Evolutionary conservation across 2,329 filamentous ascomycete species (phyloP).

Genomic region (Ceratocystiopsis minuta): DNA sequence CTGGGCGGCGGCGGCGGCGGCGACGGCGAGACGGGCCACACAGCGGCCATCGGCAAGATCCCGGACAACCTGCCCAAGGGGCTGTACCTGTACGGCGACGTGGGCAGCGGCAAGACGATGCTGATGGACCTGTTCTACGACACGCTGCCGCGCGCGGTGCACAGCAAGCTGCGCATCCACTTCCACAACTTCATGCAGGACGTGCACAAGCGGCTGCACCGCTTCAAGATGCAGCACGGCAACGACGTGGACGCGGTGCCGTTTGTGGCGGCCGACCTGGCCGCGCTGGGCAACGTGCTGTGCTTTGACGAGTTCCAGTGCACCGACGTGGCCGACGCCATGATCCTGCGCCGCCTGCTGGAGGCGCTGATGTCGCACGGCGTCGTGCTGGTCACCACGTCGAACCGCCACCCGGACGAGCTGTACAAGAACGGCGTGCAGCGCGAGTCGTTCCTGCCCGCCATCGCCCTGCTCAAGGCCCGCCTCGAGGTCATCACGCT

Average conservation of each 20-base stretch:
- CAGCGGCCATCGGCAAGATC: conserved; percentile 31
- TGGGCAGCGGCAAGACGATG: conserved; percentile 97
- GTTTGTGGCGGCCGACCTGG: conserved; percentile 88
- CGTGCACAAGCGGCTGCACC: conserved; percentile 78
- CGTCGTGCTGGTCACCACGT: conserved; percentile 90
- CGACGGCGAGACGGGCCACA: conserved; percentile 2
- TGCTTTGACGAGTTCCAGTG: conserved; percentile 99
- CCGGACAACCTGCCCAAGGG: conserved; percentile 66
- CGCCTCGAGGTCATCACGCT: conserved; percentile 82
- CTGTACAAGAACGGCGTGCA: conserved; percentile 98
- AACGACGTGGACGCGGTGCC: conserved; percentile 81
- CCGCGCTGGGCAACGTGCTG: conserved; percentile 63
- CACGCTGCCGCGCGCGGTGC: conserved; percentile 64
- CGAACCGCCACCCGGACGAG: conserved; percentile 89
- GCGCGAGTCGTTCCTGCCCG: conserved; percentile 84
- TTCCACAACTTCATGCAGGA: conserved; percentile 99
- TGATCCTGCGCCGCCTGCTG: conserved; percentile 73
- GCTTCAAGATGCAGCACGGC: conserved; percentile 75
- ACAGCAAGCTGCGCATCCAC: conserved; percentile 78
- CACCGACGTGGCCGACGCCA: conserved; percentile 94
- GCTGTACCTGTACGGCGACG: conserved; percentile 88
- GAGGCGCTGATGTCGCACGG: conserved; percentile 89
- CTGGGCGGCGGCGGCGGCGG: conserved; percentile 29
- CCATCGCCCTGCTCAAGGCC: conserved; percentile 77
- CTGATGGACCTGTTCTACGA: conserved; percentile 98